Evolutionary conservation across 2,329 filamentous ascomycete genomes (phyloP).

Genomic region (Nannizziopsis arthrosporioides): DNA sequence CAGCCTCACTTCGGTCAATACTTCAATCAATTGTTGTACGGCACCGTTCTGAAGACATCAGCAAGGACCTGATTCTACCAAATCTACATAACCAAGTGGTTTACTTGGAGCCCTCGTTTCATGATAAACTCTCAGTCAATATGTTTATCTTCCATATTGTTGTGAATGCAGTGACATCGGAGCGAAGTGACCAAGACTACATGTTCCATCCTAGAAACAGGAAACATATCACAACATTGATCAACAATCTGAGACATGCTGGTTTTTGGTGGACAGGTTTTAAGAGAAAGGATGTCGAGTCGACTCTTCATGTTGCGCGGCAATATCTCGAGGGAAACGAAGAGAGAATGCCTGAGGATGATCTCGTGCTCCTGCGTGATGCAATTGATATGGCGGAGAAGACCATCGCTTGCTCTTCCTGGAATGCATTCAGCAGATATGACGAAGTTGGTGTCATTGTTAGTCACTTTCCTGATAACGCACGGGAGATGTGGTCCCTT

Average conservation of each 20-base stretch:
- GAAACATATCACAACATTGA: conserved; percentile 54
- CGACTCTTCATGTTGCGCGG: conserved; percentile 53
- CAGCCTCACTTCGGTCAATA: conserved; percentile 47
- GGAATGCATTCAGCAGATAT: conserved; percentile 53
- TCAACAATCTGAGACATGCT: conserved; percentile 68
- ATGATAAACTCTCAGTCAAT: conserved; percentile 73
- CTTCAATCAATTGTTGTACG: conserved; percentile 73
- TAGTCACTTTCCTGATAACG: conserved; percentile 51
- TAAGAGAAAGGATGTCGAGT: conserved; percentile 47
- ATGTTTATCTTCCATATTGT: conserved; percentile 74
- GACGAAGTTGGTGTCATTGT: conserved; percentile 72
- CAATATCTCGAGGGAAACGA: conserved; percentile 55
- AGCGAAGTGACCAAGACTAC: conserved; percentile 72
- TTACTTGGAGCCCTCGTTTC: conserved; percentile 66
- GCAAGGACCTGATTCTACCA: conserved; percentile 54
- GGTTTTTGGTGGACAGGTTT: conserved; percentile 82
- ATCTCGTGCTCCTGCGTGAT: conserved; percentile 48
- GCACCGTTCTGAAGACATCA: conserved; percentile 60
- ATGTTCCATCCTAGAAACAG: conserved; percentile 71
- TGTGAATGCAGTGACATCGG: conserved; percentile 78
- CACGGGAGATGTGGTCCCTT: conserved; percentile 57
- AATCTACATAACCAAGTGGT: conserved; percentile 60
- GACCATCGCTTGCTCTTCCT: conserved; percentile 50
- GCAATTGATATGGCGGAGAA: conserved; percentile 55
- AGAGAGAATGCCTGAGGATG: conserved; percentile 48